Conservation (phyloP, 129 eudicot genomes). For the Chrysanthemum seticuspe region DNA sequence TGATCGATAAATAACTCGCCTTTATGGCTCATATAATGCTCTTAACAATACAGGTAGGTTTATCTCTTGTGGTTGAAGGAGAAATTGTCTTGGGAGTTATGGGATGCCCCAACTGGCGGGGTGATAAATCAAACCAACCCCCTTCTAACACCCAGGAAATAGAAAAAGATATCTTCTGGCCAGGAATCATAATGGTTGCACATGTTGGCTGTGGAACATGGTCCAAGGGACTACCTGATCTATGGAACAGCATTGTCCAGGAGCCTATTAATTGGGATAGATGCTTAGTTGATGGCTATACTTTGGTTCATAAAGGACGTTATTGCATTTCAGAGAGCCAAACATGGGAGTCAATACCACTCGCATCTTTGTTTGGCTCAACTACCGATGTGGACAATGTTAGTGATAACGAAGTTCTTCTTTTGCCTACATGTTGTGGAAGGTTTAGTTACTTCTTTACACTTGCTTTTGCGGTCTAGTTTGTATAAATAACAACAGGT, state of each 20-base stretch:
- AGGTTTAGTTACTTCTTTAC: constrained; percentile 47
- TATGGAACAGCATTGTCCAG: neutral
- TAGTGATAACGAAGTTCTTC: constrained; percentile 54
- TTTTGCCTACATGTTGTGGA: constrained; percentile 87
- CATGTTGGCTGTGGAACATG: constrained; percentile 97
- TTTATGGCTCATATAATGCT: neutral
- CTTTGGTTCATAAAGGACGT: constrained; percentile 54
- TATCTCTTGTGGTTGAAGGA: constrained; percentile 96
- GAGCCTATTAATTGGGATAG: constrained; percentile 44
- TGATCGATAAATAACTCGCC: no score
- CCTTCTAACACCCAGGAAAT: constrained; percentile 23
- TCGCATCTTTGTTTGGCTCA: constrained; percentile 54
- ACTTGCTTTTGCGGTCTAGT: neutral
- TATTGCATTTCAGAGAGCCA: constrained; percentile 89
- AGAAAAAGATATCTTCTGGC: constrained; percentile 19
- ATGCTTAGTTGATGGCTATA: constrained; percentile 63
- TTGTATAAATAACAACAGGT: neutral
- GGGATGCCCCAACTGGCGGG: constrained; percentile 98
- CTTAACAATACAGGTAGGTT: constrained; percentile 68
- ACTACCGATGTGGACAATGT: constrained; percentile 42
- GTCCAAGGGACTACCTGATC: constrained; percentile 46
- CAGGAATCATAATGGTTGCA: constrained; percentile 78
- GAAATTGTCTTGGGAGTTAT: constrained; percentile 84
- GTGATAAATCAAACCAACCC: constrained; percentile 25
- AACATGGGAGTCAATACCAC: constrained; percentile 84